These are phyloP conservation scores for Conoideocrella luteorostrata DNA, from an alignment of 2,329 filamentous ascomycete species.

Conservation along the genomic window DNA sequence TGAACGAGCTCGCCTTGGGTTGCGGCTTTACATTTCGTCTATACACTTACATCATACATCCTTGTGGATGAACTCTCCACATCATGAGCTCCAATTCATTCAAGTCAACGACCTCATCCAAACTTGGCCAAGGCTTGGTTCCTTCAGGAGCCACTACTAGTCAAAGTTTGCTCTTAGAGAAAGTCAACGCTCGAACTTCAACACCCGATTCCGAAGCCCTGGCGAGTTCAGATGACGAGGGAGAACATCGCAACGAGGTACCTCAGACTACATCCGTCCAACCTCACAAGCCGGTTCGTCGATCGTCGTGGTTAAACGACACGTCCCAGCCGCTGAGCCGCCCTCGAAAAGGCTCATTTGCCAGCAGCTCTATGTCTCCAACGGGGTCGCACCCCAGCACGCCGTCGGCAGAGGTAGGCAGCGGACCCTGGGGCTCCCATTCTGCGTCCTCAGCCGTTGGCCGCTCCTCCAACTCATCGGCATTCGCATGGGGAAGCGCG, in stretches of 20 bases:
- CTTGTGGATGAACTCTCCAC: conserved; percentile 12
- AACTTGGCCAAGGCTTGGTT: conserved; percentile 42
- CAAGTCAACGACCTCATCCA: conserved; percentile 45
- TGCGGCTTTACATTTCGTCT: too few species aligned
- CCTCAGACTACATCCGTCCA: conserved; percentile 34
- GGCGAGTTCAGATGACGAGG: conserved; percentile 90
- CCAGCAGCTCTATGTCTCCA: conserved; percentile 69
- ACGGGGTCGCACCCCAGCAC: conserved; percentile 76
- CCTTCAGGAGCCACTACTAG: conserved; percentile 46
- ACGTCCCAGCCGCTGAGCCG: conserved; percentile 57
- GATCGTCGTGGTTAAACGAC: conserved; percentile 83
- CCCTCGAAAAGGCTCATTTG: conserved; percentile 71
- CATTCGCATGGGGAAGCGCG: conserved; percentile 68
- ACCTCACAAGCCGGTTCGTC: conserved; percentile 57
- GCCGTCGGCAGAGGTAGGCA: conserved; percentile 58
- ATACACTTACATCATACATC: not conserved
- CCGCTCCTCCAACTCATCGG: conserved; percentile 31
- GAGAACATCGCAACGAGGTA: conserved; percentile 56
- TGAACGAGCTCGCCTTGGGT: too few species aligned
- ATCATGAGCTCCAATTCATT: conserved; percentile 45
- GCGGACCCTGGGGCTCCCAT: conserved; percentile 50
- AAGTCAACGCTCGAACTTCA: conserved; percentile 70
- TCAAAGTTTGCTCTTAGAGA: conserved; percentile 65
- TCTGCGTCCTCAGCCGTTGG: conserved; percentile 40
- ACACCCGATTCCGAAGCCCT: conserved; percentile 93